Conservation (phyloP, 192 early-diverging fungal species). For the Allomyces macrogynus region DNA sequence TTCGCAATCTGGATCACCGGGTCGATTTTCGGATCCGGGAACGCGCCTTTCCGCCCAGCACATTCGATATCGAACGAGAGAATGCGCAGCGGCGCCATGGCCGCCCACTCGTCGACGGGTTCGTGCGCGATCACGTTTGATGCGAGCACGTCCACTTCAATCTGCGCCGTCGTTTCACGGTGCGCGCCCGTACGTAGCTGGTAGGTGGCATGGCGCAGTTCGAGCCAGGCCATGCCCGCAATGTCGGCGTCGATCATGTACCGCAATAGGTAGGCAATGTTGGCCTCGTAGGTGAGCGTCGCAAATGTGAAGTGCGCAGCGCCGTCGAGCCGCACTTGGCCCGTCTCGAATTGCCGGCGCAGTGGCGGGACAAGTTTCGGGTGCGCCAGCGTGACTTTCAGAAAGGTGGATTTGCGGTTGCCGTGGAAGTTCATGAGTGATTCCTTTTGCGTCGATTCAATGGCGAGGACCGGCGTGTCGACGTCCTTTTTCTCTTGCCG, state of each 20-base stretch:
- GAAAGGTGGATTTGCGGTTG: conserved; percentile 52
- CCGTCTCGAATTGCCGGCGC: conserved; percentile 11
- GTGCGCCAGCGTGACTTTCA: conserved; percentile 50
- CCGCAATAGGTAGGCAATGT: conserved; percentile 61
- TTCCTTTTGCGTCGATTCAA: conserved; percentile 44
- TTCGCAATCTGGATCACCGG: conserved; percentile 96
- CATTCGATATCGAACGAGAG: conserved; percentile 98
- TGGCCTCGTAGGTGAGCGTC: conserved; percentile 63
- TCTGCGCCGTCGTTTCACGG: conserved; percentile 28
- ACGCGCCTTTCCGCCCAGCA: conserved; percentile 81
- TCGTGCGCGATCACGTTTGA: conserved; percentile 60
- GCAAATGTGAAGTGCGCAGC: conserved; percentile 27
- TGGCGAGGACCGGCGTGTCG: conserved; percentile 34
- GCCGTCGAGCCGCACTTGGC: conserved; percentile 35
- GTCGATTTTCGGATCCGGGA: conserved; percentile 77
- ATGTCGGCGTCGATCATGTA: conserved; percentile 91
- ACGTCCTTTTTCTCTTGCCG: conserved; percentile 5
- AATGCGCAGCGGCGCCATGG: conserved; percentile 82
- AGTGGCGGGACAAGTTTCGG: conserved; percentile 16
- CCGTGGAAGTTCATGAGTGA: conserved; percentile 76
- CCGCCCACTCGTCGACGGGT: conserved; percentile 76
- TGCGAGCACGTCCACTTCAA: conserved; percentile 62
- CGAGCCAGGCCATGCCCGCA: conserved; percentile 79
- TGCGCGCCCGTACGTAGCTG: conserved; percentile 10
- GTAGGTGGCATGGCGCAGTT: conserved; percentile 62